Evolutionary conservation across 1,284 basidiomycete species (phyloP).

Genomic region (Papiliotrema nemorosa): DNA sequence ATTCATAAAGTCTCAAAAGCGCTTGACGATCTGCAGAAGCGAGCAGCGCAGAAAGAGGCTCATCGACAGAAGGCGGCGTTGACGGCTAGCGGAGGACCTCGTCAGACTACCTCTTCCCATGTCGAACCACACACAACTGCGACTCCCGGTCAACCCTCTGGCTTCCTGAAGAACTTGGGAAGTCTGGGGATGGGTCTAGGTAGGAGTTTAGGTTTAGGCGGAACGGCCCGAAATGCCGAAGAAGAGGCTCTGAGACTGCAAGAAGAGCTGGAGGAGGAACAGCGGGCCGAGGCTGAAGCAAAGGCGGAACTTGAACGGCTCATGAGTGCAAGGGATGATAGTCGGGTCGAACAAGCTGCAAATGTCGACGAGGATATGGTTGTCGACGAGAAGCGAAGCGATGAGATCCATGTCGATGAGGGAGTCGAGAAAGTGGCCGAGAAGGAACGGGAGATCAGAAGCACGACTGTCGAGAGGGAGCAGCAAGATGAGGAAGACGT

Average conservation of each 20-base stretch:
- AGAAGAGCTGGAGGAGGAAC: conserved; percentile 29
- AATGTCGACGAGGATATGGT: no score
- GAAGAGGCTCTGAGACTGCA: conserved; percentile 23
- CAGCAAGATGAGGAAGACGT: background rate
- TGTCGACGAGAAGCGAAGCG: no score
- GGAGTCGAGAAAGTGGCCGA: conserved; percentile 17
- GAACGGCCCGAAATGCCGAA: conserved; percentile 11
- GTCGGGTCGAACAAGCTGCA: no score
- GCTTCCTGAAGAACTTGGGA: conserved; percentile 39
- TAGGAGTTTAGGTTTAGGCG: conserved; percentile 24
- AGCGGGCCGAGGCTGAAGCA: conserved; percentile 11
- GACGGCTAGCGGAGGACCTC: background rate
- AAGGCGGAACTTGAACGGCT: background rate
- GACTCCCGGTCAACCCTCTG: conserved; percentile 18
- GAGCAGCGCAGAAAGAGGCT: conserved; percentile 29
- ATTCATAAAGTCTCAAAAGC: conserved; percentile 38
- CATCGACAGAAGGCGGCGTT: conserved; percentile 28
- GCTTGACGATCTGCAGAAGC: conserved; percentile 39
- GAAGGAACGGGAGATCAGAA: conserved; percentile 28
- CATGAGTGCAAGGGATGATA: background rate
- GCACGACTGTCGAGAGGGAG: conserved; percentile 7
- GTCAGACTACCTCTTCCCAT: background rate
- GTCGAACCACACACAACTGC: conserved; percentile 1
- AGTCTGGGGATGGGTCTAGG: conserved; percentile 23
- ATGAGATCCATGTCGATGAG: conserved; percentile 25